A percentile compares a stretch with the other conserved stretches of the same genome.
Evolutionary conservation across 2,329 filamentous ascomycete species (phyloP).

Genomic region (Chaetomium sp.): DNA sequence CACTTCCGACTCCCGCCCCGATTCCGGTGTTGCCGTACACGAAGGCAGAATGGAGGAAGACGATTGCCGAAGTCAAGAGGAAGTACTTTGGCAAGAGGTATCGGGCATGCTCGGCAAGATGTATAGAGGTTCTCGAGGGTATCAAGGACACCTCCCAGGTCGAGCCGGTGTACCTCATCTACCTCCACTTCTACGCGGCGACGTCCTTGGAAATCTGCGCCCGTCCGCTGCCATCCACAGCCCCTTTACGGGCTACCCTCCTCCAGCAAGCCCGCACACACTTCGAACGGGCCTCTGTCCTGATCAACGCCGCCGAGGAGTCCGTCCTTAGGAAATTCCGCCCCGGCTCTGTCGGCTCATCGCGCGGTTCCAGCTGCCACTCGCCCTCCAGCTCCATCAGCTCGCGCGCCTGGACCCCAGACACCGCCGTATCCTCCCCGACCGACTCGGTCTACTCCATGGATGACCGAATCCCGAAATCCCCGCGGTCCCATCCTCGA

Average conservation of each 20-base stretch:
- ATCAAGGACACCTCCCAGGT: conserved; percentile 48
- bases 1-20: conserved; percentile 30
- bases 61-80: conserved; percentile 56
- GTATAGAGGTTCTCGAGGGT: conserved; percentile 55
- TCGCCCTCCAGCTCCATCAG: conserved; percentile 52
- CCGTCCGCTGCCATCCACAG: conserved; percentile 49
- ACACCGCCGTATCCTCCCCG: conserved; percentile 51
- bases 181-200: conserved; percentile 64
- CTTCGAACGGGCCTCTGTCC: conserved; percentile 52
- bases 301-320: conserved; percentile 53
- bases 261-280: conserved; percentile 55
- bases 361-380: conserved; percentile 45
- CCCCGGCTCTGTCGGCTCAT: conserved; percentile 42
- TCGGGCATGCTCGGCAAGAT: conserved; percentile 55
- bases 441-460: conserved; percentile 48
- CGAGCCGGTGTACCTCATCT: conserved; percentile 59
- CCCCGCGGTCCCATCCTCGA: conserved; percentile 38
- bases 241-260: conserved; percentile 50
- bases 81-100: conserved; percentile 55
- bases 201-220: conserved; percentile 61
- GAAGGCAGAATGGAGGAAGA: conserved; percentile 53
- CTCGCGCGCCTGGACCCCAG: conserved; percentile 47
- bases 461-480: conserved; percentile 36
- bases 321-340: conserved; percentile 41
- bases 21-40: conserved; percentile 46